A percentile compares a stretch with the other conserved stretches of the same genome.
These are phyloP conservation scores for Chloranthus sessilifolius DNA, from an alignment of 164 flowering plant genomes.

Conservation along the genomic window DNA sequence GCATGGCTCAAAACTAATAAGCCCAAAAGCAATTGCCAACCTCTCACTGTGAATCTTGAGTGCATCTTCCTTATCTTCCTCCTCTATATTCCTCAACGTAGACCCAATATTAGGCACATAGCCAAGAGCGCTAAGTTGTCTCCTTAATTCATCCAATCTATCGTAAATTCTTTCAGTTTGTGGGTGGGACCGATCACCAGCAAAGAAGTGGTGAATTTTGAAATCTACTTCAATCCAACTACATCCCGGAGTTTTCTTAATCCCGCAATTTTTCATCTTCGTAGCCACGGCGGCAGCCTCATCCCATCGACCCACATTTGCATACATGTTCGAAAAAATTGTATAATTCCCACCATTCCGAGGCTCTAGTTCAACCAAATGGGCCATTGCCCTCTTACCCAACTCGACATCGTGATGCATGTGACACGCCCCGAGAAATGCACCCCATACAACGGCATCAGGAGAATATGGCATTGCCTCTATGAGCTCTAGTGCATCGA, in stretches of 20 bases:
- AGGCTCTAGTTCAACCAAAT: conserved; percentile 7
- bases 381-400: conserved; percentile 6
- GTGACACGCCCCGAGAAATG: conserved; percentile 13
- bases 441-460: conserved; percentile 12
- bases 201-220: conserved; percentile 5
- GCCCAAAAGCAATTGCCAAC: conserved; percentile 3
- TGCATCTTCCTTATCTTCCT: conserved; percentile 6
- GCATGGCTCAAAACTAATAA: not conserved
- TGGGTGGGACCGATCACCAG: conserved; percentile 11
- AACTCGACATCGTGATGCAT: conserved; percentile 4
- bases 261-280: conserved; percentile 4
- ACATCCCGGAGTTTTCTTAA: conserved; percentile 13
- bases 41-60: conserved; percentile 6
- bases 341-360: conserved; percentile 1
- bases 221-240: conserved; percentile 8
- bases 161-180: not conserved
- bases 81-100: conserved; percentile 2
- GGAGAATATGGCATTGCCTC: conserved; percentile 4
- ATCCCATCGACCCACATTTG: conserved; percentile 8
- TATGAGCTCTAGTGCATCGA: conserved; percentile 4
- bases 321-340: conserved; percentile 14
- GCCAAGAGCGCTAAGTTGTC: not conserved
- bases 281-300: conserved; percentile 1
- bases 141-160: conserved; percentile 1
- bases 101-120: conserved; percentile 1